Evolutionary conservation across 2,329 filamentous ascomycete genomes (phyloP).

Genomic region (Fusarium phyllophilum): DNA sequence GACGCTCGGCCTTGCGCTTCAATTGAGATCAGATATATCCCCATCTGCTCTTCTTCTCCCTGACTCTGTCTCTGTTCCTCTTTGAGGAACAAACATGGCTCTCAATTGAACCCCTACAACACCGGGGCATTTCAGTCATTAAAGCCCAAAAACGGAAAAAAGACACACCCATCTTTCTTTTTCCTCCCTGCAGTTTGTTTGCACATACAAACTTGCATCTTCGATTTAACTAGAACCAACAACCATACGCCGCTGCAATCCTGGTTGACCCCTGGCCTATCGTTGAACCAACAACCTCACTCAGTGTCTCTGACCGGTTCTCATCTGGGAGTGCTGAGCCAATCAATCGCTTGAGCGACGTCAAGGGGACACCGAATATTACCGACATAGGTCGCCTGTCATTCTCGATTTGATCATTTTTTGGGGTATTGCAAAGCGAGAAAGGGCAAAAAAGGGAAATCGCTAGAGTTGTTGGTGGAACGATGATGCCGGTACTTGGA

Average conservation of each 20-base stretch:
- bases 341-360: background rate
- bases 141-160: background rate
- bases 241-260: constrained; percentile 2
- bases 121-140: background rate
- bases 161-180: background rate
- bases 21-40: constrained; percentile 17
- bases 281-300: constrained; percentile 24
- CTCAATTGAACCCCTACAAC: background rate
- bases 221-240: constrained; percentile 16
- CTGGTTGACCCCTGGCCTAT: constrained; percentile 9
- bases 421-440: background rate
- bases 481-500: constrained; percentile 31
- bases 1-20: constrained; percentile 16
- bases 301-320: constrained; percentile 7
- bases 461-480: constrained; percentile 16
- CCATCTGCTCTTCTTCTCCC: background rate
- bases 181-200: background rate
- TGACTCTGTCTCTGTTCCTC: background rate
- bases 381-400: background rate
- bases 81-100: constrained; percentile 4
- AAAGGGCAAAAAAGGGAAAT: background rate
- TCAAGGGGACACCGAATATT: background rate
- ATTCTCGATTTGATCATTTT: background rate
- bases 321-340: constrained; percentile 2
- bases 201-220: background rate